These are phyloP conservation scores for Cyathus striatus DNA, from an alignment of 768 basidiomycete genomes.

Conservation along the genomic window DNA sequence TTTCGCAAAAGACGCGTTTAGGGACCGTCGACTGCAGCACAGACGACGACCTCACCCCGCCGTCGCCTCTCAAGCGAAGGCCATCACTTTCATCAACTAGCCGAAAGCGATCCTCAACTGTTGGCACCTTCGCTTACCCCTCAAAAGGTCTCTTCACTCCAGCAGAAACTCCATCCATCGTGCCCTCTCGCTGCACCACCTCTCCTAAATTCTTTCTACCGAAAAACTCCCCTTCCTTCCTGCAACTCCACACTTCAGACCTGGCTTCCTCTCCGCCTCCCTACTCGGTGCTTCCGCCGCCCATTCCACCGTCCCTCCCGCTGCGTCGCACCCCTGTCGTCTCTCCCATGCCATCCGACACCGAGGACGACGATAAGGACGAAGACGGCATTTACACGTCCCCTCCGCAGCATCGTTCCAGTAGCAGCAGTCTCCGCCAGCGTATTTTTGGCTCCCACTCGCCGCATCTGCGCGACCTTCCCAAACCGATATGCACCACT, in stretches of 20 bases:
- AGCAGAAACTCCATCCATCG: neutral
- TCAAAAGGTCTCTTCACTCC: neutral
- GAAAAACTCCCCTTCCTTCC: neutral
- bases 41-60: neutral
- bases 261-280: neutral
- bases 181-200: neutral
- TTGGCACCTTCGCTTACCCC: neutral
- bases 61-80: neutral
- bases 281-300: neutral
- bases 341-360: neutral
- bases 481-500: slow-evolving; percentile 58
- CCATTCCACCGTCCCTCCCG: neutral
- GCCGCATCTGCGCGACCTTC: slow-evolving; percentile 22
- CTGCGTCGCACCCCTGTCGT: neutral
- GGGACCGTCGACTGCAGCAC: too few species aligned
- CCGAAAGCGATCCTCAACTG: neutral
- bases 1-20: neutral
- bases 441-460: slow-evolving; percentile 22
- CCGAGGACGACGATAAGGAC: neutral
- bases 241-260: neutral
- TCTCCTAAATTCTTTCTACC: neutral
- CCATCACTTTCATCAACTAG: too few species aligned
- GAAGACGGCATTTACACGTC: neutral
- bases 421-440: slow-evolving; percentile 18
- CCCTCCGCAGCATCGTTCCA: neutral